Base-by-base conservation (phyloP, 2,329 filamentous ascomycete species). In the Metarhizium anisopliae region DNA sequence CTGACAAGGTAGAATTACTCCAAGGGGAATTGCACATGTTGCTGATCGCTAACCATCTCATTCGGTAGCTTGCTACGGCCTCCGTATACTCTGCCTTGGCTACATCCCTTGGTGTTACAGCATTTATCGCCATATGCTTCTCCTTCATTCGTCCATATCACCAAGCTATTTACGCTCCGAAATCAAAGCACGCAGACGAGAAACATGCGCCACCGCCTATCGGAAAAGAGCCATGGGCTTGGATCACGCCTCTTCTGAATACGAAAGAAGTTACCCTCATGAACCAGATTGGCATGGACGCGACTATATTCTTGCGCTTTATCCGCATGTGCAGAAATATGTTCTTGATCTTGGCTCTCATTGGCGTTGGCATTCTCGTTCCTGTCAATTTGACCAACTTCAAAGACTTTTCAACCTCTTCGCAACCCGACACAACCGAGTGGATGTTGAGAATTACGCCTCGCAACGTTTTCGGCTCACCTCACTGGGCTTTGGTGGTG, bases 321-420 rank as follows among this genome's bases (percentile, higher is more conserved):
- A 83, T 86, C 52, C 81, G 85, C 62, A 97, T 99, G 94, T 89
- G 89, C 67, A 85, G 94, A 58, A 94, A 96, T 68, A 89, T 97
- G 60, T 96, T 97, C 67, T 67, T 88, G 32, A 73, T 82, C 7
- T 73, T 96, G 55, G 81, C 85, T 32, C 60, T 95, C 6, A 70
- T 95, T 36, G 90, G 89, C 18, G 86, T 89, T 61, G 78, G 77
- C 53, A 82, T 97, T 58, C 78, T 96, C 60, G 84, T 96, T 43
- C 94, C 94, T 0, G 74, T 95, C 64, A 93, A 96, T 66, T 71
- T 89, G 58, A 73, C 74, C 7, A 73, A 80, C 55, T 64, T 63
- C 43, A 66, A 56, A 20, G 59, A 66, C 6, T 55, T 36, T 30
- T 10, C 2, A 3, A 32, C 2, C 11, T 14, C 66, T 51, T 62